These are phyloP conservation scores for Suillus occidentalis DNA, from an alignment of 768 basidiomycete species.

Conservation along the genomic window DNA sequence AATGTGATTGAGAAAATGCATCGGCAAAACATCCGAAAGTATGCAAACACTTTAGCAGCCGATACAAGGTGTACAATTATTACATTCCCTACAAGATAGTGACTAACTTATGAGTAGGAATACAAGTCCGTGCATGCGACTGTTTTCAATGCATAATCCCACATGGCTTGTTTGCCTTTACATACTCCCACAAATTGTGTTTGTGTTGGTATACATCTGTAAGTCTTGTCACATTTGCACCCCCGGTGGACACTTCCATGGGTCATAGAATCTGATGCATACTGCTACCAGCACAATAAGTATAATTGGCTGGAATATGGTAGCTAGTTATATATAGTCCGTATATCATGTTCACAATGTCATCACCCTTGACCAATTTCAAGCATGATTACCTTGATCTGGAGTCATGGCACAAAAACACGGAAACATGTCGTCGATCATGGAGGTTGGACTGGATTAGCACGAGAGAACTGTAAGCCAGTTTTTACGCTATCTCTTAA, in stretches of 20 bases:
- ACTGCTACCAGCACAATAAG: background rate
- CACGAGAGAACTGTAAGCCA: background rate
- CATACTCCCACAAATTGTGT: background rate
- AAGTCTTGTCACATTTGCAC: background rate
- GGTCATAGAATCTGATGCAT: background rate
- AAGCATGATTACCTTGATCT: background rate
- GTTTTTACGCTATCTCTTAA: too few relatives aligned
- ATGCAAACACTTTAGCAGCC: background rate
- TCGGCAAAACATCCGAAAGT: too few relatives aligned
- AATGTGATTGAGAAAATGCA: constrained; percentile 29
- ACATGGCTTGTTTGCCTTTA: background rate
- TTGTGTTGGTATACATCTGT: background rate
- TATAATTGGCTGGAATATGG: background rate
- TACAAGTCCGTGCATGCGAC: too few relatives aligned
- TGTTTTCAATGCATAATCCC: too few relatives aligned
- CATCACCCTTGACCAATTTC: background rate
- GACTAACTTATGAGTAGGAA: background rate
- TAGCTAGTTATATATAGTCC: background rate
- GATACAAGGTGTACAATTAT: background rate
- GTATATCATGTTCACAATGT: background rate
- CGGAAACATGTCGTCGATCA: background rate
- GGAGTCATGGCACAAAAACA: background rate
- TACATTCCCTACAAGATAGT: background rate
- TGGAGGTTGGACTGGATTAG: background rate
- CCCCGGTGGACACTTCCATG: background rate